Percentiles rank a stretch among this genome's conserved stretches.
These are phyloP conservation scores for Cicer chorassanicum DNA, from an alignment of 306 rosid genomes.

Conservation along the genomic window DNA sequence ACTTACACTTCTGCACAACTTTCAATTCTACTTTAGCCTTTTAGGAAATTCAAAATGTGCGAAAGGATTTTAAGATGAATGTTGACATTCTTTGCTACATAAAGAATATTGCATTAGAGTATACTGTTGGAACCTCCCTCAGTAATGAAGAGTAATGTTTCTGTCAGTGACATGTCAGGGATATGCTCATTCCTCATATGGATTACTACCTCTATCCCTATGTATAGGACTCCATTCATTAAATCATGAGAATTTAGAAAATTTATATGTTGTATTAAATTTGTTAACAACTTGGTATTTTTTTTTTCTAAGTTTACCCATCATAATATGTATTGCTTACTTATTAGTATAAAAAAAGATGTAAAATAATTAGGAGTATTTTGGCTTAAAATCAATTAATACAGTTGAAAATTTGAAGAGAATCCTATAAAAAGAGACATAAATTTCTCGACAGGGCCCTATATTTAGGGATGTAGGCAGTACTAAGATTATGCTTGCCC, in stretches of 20 bases:
- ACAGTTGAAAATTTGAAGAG: neutral
- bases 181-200: neutral
- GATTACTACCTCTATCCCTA: neutral
- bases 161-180: constrained; percentile 28
- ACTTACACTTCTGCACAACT: constrained; percentile 6
- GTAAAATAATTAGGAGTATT: neutral
- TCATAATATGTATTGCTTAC: no score
- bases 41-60: constrained; percentile 16
- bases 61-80: constrained; percentile 8
- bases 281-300: neutral
- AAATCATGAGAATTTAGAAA: neutral
- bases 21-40: constrained; percentile 34
- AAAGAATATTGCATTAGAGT: constrained; percentile 26
- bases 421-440: neutral
- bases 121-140: constrained; percentile 11
- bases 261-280: neutral
- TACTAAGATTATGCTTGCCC: constrained; percentile 23
- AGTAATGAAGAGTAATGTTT: neutral
- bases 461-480: neutral
- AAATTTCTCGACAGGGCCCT: neutral
- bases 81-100: constrained; percentile 20
- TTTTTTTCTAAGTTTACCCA: neutral
- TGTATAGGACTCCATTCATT: neutral
- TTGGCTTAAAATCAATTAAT: neutral
- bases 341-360: neutral